Conservation (phyloP, 1,284 basidiomycete species). For the Takashimella koratensis region DNA sequence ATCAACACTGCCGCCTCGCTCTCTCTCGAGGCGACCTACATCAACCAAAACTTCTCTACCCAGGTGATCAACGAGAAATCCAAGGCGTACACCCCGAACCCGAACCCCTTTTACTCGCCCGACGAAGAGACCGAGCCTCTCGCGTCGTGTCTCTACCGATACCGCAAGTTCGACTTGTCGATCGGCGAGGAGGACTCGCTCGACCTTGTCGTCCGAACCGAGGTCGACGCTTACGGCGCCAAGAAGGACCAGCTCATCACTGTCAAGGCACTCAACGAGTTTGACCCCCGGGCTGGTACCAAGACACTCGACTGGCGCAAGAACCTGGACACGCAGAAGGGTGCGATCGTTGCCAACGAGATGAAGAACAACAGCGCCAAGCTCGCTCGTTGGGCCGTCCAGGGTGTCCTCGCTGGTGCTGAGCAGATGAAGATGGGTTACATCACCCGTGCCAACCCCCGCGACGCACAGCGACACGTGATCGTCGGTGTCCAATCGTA, state of each 20-base stretch:
- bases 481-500: conserved; percentile 92
- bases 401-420: conserved; percentile 91
- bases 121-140: conserved; percentile 89
- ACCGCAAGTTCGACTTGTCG: conserved; percentile 92
- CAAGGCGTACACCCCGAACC: conserved; percentile 60
- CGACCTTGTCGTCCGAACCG: conserved; percentile 88
- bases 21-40: conserved; percentile 95
- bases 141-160: conserved; percentile 93
- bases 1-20: conserved; percentile 94
- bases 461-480: conserved; percentile 92
- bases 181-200: conserved; percentile 82
- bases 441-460: conserved; percentile 88
- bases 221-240: conserved; percentile 85
- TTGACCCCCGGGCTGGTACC: conserved; percentile 66
- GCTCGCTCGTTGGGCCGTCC: conserved; percentile 95
- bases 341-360: conserved; percentile 97
- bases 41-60: conserved; percentile 98
- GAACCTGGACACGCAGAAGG: conserved; percentile 92
- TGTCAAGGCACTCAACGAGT: conserved; percentile 95
- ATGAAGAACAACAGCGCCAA: conserved; percentile 99
- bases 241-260: conserved; percentile 64
- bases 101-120: conserved; percentile 93
- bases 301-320: conserved; percentile 91
- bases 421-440: conserved; percentile 95
- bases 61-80: conserved; percentile 78